Evolutionary conservation across 345 rosid genomes (phyloP).

Genomic region (Combretum micranthum): DNA sequence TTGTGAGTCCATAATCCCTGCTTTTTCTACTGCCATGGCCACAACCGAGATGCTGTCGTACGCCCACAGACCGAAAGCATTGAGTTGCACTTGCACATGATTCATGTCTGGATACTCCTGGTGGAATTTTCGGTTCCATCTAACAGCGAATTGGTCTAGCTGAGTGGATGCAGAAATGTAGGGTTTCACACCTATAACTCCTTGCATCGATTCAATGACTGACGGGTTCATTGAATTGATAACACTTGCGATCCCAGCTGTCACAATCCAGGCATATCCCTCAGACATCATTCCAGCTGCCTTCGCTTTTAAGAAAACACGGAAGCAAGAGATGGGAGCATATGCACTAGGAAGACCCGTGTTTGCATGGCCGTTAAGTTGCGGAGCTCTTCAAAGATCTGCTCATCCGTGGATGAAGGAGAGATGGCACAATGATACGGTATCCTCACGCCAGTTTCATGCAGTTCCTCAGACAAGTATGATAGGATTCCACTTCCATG

Average conservation of each 20-base stretch:
- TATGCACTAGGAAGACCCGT: constrained; percentile 48
- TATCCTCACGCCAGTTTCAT: no score
- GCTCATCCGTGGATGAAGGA: no score
- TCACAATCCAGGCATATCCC: constrained; percentile 36
- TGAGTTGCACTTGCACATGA: constrained; percentile 8
- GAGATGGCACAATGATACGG: no score
- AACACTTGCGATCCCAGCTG: constrained; percentile 15
- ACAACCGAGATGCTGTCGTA: no score
- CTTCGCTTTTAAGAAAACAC: constrained; percentile 31
- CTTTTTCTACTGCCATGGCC: neutral
- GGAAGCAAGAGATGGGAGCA: constrained; percentile 23
- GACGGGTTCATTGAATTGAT: neutral
- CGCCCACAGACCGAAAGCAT: constrained; percentile 25
- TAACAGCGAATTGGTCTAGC: constrained; percentile 10
- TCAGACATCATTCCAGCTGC: constrained; percentile 22
- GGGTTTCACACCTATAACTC: constrained; percentile 11
- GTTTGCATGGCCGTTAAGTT: constrained; percentile 48
- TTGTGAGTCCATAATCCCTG: neutral
- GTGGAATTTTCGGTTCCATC: constrained; percentile 24
- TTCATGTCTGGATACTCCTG: constrained; percentile 9
- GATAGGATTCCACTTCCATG: constrained; percentile 37
- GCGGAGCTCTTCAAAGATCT: constrained; percentile 5
- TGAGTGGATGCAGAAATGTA: constrained; percentile 13
- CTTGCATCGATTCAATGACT: constrained; percentile 27
- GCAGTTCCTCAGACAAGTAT: no score